These are phyloP conservation scores for Cutaneotrichosporon daszewskae DNA, from an alignment of 1,284 basidiomycete species.

Conservation along the genomic window DNA sequence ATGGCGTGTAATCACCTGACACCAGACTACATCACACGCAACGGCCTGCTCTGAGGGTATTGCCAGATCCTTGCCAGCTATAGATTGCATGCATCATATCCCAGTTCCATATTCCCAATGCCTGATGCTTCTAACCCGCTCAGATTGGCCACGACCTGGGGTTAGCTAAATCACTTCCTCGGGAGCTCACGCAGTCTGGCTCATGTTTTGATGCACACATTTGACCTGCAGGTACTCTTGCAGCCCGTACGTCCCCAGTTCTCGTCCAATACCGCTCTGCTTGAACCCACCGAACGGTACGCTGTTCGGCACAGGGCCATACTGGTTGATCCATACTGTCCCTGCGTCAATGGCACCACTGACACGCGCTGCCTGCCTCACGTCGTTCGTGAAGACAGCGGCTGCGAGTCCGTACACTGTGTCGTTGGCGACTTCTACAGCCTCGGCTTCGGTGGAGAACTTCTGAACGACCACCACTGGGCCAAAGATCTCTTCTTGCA, in stretches of 20 bases:
- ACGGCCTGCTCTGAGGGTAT: slow-evolving; percentile 3
- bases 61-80: too few species aligned
- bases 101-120: neutral
- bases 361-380: slow-evolving; percentile 77
- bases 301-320: slow-evolving; percentile 70
- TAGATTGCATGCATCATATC: too few species aligned
- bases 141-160: neutral
- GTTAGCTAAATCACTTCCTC: neutral
- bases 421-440: slow-evolving; percentile 68
- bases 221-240: slow-evolving; percentile 80
- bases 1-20: neutral
- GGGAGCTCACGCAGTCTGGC: too few species aligned
- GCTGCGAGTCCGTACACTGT: slow-evolving; percentile 82
- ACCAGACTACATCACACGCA: slow-evolving; percentile 3
- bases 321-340: slow-evolving; percentile 77
- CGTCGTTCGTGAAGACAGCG: slow-evolving; percentile 79
- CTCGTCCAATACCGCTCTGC: slow-evolving; percentile 71
- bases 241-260: slow-evolving; percentile 79
- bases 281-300: slow-evolving; percentile 96
- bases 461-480: slow-evolving; percentile 47
- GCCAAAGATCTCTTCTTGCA: slow-evolving; percentile 50
- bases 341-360: slow-evolving; percentile 75
- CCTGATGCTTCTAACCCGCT: neutral
- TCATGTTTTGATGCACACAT: slow-evolving; percentile 79
- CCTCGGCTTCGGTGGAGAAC: slow-evolving; percentile 47